phyloP scores from a whole-genome alignment of 2,329 filamentous ascomycete genomes.

The Pezicula neosporulosa region DNA sequence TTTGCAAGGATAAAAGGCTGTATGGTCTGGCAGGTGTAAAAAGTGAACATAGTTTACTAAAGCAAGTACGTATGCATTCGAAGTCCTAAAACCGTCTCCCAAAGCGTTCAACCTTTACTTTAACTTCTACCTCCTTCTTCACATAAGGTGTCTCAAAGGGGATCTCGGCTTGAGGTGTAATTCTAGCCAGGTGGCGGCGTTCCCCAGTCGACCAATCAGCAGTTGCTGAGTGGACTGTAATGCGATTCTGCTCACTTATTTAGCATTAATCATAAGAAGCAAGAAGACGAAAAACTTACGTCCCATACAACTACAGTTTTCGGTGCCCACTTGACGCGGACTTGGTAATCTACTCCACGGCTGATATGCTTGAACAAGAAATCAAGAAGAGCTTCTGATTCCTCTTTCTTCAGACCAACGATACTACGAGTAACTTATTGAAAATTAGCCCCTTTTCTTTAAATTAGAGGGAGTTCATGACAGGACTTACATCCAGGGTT shows the following conservation, averaged over 20 bases:
- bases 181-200: slow-evolving; percentile 73
- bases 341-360: slow-evolving; percentile 68
- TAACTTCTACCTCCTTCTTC: no score
- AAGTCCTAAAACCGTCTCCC: no score
- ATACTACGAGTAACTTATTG: slow-evolving; percentile 71
- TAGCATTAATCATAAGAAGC: no score
- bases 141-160: slow-evolving; percentile 66
- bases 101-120: no score
- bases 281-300: not conserved
- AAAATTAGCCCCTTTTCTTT: not conserved
- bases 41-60: no score
- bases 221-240: slow-evolving; percentile 75
- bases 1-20: no score
- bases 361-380: slow-evolving; percentile 76
- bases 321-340: slow-evolving; percentile 71
- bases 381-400: slow-evolving; percentile 73
- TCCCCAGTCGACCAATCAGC: slow-evolving; percentile 80
- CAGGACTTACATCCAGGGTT: slow-evolving; percentile 71
- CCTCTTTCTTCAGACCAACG: slow-evolving; percentile 81
- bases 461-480: not conserved
- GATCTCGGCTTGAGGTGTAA: slow-evolving; percentile 78
- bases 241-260: slow-evolving; percentile 49
- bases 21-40: no score
- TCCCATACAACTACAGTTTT: slow-evolving; percentile 85
- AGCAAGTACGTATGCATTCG: no score